These are phyloP conservation scores for Lithohypha guttulata DNA, from an alignment of 2,329 filamentous ascomycete genomes.

Conservation along the genomic window DNA sequence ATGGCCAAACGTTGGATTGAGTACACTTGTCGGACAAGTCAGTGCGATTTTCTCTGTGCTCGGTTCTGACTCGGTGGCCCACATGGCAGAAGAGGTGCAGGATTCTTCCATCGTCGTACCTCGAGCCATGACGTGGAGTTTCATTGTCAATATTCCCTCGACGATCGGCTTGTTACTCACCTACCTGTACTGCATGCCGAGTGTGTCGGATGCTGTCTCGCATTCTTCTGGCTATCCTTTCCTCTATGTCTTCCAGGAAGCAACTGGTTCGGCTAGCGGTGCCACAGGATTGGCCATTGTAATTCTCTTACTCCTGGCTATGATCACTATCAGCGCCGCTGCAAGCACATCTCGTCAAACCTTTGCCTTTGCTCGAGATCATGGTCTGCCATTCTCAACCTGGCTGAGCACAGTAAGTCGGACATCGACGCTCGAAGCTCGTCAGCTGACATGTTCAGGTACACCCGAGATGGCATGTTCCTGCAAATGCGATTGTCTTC, in stretches of 20 bases:
- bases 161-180: conserved; percentile 38
- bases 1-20: conserved; percentile 8
- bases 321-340: conserved; percentile 11
- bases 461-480: conserved; percentile 26
- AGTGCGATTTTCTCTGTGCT: not conserved
- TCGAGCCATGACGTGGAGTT: conserved; percentile 34
- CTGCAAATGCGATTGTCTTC: conserved; percentile 38
- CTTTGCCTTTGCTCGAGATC: conserved; percentile 31
- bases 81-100: conserved; percentile 37
- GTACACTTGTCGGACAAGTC: conserved; percentile 2
- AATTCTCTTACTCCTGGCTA: not conserved
- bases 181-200: conserved; percentile 33
- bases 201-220: conserved; percentile 13
- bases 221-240: conserved; percentile 30
- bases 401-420: no score
- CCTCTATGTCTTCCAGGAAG: conserved; percentile 40
- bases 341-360: conserved; percentile 27
- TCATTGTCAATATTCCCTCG: conserved; percentile 35
- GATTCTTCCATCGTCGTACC: conserved; percentile 40
- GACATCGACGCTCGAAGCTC: no score
- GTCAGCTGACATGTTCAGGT: no score
- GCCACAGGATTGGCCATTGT: conserved; percentile 39
- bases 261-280: conserved; percentile 30
- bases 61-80: not conserved
- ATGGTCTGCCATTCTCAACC: conserved; percentile 26